phyloP scores from a whole-genome alignment of 768 basidiomycete species.

The Suillus plorans region DNA sequence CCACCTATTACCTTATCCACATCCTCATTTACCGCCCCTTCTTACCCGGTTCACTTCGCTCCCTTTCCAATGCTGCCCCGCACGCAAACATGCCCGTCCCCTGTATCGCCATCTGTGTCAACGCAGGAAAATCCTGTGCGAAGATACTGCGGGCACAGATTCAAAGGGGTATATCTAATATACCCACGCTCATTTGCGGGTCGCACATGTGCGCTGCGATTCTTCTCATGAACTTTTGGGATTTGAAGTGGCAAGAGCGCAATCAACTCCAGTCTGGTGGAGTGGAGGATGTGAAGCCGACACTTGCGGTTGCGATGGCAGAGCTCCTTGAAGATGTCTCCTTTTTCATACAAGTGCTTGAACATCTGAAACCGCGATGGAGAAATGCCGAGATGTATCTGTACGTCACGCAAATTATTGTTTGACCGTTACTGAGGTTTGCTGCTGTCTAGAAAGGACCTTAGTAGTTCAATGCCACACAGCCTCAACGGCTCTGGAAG shows the following conservation, averaged over 20 bases:
- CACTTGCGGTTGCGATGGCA: slow-evolving; percentile 27
- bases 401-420: slow-evolving; percentile 27
- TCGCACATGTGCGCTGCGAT: slow-evolving; percentile 53
- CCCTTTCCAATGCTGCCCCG: slow-evolving; percentile 21
- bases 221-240: slow-evolving; percentile 60
- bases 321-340: slow-evolving; percentile 30
- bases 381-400: slow-evolving; percentile 33
- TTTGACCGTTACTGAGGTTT: slow-evolving; percentile 35
- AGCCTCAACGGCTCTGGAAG: slow-evolving; percentile 23
- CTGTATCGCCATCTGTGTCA: slow-evolving; percentile 57
- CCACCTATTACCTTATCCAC: slow-evolving; percentile 58
- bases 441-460: slow-evolving; percentile 23
- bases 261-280: slow-evolving; percentile 22
- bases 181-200: slow-evolving; percentile 42
- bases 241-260: slow-evolving; percentile 48
- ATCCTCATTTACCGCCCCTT: slow-evolving; percentile 74
- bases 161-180: slow-evolving; percentile 43
- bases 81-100: slow-evolving; percentile 40
- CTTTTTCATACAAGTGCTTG: slow-evolving; percentile 29
- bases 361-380: slow-evolving; percentile 29
- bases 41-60: slow-evolving; percentile 43
- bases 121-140: slow-evolving; percentile 59
- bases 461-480: slow-evolving; percentile 28
- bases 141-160: slow-evolving; percentile 57
- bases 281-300: slow-evolving; percentile 31